Conservation (phyloP, 371 early-diverging fungal genomes). For the Polyrhizophydium stewartii region DNA sequence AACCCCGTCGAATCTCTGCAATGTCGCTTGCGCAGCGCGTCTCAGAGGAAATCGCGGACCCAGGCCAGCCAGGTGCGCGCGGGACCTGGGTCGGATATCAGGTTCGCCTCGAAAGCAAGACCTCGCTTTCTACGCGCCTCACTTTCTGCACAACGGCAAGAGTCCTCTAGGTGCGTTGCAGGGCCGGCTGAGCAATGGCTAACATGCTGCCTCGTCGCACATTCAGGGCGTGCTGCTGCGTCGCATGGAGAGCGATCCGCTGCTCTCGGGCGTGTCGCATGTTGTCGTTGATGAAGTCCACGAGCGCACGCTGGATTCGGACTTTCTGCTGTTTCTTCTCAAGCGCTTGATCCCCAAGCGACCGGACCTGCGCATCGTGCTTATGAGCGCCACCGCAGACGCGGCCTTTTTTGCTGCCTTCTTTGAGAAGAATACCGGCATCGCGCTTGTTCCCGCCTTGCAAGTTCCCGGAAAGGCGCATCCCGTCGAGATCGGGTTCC, state of each 20-base stretch:
- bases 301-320: slow-evolving; percentile 98
- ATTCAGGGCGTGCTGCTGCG: slow-evolving; percentile 98
- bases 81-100: slow-evolving; percentile 87
- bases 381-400: slow-evolving; percentile 99
- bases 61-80: slow-evolving; percentile 6
- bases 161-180: slow-evolving; percentile 95
- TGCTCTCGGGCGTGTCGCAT: slow-evolving; percentile 83
- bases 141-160: slow-evolving; percentile 96
- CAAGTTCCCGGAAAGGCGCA: slow-evolving; percentile 95
- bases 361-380: slow-evolving; percentile 88
- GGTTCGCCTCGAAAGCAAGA: slow-evolving; percentile 80
- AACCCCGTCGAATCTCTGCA: slow-evolving; percentile 99
- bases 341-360: slow-evolving; percentile 95
- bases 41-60: slow-evolving; percentile 80
- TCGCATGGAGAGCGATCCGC: slow-evolving; percentile 97
- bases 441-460: slow-evolving; percentile 88
- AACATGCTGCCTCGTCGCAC: too few species aligned
- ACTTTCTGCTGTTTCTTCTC: slow-evolving; percentile 95
- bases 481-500: slow-evolving; percentile 81
- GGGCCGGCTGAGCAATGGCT: too few species aligned
- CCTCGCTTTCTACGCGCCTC: slow-evolving; percentile 79
- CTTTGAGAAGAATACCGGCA: slow-evolving; percentile 91
- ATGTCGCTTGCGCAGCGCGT: slow-evolving; percentile 98
- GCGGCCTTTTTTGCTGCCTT: slow-evolving; percentile 93
- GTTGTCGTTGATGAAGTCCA: slow-evolving; percentile 99